phyloP scores from a whole-genome alignment of 1,139 yeast genomes.

The Yamadazyma atlantica region DNA sequence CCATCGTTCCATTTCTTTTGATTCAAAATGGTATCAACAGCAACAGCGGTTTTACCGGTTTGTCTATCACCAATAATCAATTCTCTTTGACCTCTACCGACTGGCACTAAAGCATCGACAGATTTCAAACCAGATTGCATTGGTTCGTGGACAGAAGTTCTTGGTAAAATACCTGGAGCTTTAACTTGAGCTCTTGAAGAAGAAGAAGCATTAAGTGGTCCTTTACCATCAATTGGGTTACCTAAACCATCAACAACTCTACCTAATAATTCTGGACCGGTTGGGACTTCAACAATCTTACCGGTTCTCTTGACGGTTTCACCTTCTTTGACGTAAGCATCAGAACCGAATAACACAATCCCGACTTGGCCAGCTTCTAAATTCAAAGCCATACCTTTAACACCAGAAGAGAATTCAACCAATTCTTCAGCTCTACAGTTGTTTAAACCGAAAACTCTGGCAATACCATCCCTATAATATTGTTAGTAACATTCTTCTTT shows the following conservation, averaged over 20 bases:
- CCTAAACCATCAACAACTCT: slow-evolving; percentile 99
- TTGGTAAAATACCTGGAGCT: slow-evolving; percentile 99
- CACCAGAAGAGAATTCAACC: slow-evolving; percentile 99
- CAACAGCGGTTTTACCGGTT: slow-evolving; percentile 99
- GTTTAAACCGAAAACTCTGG: slow-evolving; percentile 99
- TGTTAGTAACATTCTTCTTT: too few relatives aligned
- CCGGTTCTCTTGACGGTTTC: slow-evolving; percentile 99
- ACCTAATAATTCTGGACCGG: slow-evolving; percentile 97
- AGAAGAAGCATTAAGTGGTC: slow-evolving; percentile 87
- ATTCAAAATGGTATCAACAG: slow-evolving; percentile 95
- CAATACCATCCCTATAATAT: slow-evolving; percentile 90
- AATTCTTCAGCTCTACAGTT: slow-evolving; percentile 99
- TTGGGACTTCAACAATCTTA: slow-evolving; percentile 98
- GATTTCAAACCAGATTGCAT: slow-evolving; percentile 99
- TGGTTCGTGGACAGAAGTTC: slow-evolving; percentile 98
- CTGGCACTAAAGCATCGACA: slow-evolving; percentile 98
- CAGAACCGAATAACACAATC: slow-evolving; percentile 99
- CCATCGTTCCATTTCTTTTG: slow-evolving; percentile 99
- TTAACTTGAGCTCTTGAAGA: slow-evolving; percentile 96
- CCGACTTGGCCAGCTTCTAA: slow-evolving; percentile 99
- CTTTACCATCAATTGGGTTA: slow-evolving; percentile 99
- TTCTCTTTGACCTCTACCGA: slow-evolving; percentile 99
- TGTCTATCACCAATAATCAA: slow-evolving; percentile 99
- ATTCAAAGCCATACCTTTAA: slow-evolving; percentile 99
- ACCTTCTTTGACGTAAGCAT: slow-evolving; percentile 98